A percentile compares a stretch with the other conserved stretches of the same genome.
Conservation (phyloP, 805 yeast genomes). For the Saccharomycodes ludwigii region DNA sequence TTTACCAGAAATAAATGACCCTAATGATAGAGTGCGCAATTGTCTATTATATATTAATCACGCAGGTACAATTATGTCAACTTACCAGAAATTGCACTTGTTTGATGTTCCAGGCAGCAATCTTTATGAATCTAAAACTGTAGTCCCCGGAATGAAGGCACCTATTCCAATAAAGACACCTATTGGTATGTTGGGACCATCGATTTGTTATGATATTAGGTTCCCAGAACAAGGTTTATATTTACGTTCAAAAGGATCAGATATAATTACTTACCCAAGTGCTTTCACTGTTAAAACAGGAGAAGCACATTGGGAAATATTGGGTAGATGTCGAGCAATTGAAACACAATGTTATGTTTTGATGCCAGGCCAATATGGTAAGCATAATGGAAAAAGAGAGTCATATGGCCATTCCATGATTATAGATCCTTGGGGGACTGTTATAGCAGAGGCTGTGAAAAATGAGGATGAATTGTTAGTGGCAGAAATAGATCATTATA, state of each 20-base stretch:
- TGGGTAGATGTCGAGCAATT: constrained; percentile 77
- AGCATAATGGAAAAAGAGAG: constrained; percentile 47
- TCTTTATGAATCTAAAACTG: constrained; percentile 63
- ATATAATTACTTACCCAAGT: constrained; percentile 70
- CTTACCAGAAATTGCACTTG: constrained; percentile 78
- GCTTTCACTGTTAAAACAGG: constrained; percentile 93
- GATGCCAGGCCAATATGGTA: constrained; percentile 82
- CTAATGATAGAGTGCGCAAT: constrained; percentile 45
- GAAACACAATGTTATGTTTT: constrained; percentile 81
- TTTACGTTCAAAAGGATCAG: constrained; percentile 58
- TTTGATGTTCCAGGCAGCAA: constrained; percentile 75
- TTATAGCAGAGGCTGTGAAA: constrained; percentile 46
- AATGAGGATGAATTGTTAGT: constrained; percentile 31
- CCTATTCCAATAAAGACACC: constrained; percentile 46
- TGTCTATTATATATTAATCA: constrained; percentile 59
- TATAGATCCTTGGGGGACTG: constrained; percentile 86
- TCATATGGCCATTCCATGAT: constrained; percentile 83
- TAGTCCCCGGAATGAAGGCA: constrained; percentile 59
- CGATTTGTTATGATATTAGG: constrained; percentile 78
- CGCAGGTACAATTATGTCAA: constrained; percentile 48
- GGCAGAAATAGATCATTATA: constrained; percentile 54
- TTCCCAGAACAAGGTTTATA: constrained; percentile 71
- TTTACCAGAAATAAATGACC: constrained; percentile 43
- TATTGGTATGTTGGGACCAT: constrained; percentile 53
- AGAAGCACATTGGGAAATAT: constrained; percentile 73